Conservation (phyloP, 257 asterid species). For the Paulownia fortunei region DNA sequence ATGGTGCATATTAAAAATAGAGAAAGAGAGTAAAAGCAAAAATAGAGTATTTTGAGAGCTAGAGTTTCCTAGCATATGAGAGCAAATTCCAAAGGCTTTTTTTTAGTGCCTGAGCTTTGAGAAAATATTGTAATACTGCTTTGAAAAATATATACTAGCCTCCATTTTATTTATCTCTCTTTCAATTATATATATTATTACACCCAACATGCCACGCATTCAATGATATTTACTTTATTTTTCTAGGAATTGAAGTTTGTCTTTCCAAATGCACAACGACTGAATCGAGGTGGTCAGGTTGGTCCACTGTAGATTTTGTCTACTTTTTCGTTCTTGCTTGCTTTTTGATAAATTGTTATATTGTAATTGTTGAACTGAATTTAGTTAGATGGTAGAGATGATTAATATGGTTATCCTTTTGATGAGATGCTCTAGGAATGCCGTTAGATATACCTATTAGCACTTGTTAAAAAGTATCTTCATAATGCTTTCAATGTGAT, state of each 20-base stretch:
- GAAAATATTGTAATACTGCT: no score
- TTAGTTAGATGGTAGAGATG: neutral
- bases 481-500: neutral
- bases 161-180: no score
- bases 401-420: neutral
- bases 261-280: constrained; percentile 85
- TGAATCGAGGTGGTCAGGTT: constrained; percentile 99
- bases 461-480: no score
- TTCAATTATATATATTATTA: no score
- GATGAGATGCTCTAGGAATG: neutral
- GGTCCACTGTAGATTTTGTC: constrained; percentile 30
- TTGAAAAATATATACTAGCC: no score
- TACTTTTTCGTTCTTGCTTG: neutral
- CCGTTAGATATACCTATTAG: neutral
- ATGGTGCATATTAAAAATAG: no score
- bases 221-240: constrained; percentile 2
- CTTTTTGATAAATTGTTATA: neutral
- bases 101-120: no score
- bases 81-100: no score
- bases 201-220: neutral
- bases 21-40: no score
- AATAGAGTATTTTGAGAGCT: no score
- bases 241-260: constrained; percentile 83
- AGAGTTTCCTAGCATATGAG: no score
- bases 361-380: neutral